A percentile compares a stretch with the other conserved stretches of the same genome.
These are phyloP conservation scores for Globisporangium parvum DNA, from an alignment of 352 stramenopile genomes.

Conservation along the genomic window DNA sequence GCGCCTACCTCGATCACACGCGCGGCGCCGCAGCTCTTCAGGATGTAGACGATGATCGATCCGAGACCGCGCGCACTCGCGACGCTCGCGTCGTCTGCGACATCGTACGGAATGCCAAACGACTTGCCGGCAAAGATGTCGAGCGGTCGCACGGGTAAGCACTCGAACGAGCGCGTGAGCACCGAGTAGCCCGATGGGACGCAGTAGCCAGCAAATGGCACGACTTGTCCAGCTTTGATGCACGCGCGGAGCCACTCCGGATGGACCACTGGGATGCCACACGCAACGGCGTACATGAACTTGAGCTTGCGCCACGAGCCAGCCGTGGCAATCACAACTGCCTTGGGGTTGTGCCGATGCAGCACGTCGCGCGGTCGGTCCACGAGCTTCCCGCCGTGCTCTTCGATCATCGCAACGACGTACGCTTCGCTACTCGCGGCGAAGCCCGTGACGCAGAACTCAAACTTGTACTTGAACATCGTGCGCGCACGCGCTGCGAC, in stretches of 20 bases:
- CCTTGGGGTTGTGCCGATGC: conserved; percentile 39
- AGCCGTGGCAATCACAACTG: conserved; percentile 66
- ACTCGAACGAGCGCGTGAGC: conserved; percentile 62
- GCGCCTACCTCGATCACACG: conserved; percentile 42
- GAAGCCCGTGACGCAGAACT: conserved; percentile 77
- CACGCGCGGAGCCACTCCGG: conserved; percentile 75
- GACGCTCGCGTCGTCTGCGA: conserved; percentile 18
- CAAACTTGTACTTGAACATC: conserved; percentile 67
- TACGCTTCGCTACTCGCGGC: conserved; percentile 37
- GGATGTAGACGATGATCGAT: conserved; percentile 45
- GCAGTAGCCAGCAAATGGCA: conserved; percentile 66
- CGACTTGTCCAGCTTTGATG: conserved; percentile 31
- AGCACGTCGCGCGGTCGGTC: conserved; percentile 45
- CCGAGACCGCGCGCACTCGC: conserved; percentile 35
- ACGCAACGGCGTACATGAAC: conserved; percentile 76
- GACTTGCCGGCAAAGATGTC: conserved; percentile 51
- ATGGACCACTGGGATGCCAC: conserved; percentile 76
- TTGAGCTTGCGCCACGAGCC: conserved; percentile 76
- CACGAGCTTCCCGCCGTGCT: conserved; percentile 51
- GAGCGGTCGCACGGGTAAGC: conserved; percentile 31
- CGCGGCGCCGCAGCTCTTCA: conserved; percentile 57
- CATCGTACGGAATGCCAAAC: conserved; percentile 62
- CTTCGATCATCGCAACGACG: conserved; percentile 56
- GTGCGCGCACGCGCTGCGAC: conserved; percentile 47
- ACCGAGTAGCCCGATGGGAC: conserved; percentile 65